Evolutionary conservation across 176 grass and related monocot species (phyloP).

Genomic region (sorghum (Sorghum bicolor)): Sorghum_bicolor_NCBIv3 NC_012879.2:54388001-54388500

Average conservation of each 20-base stretch:
- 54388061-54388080: background rate
- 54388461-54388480: background rate
- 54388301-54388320: constrained; percentile 39
- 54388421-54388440: background rate
- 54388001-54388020: constrained; percentile 35
- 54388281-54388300: constrained; percentile 42
- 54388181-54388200: constrained; percentile 53
- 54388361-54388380: no score
- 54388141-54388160: constrained; percentile 14
- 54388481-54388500: background rate
- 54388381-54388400: background rate
- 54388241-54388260: constrained; percentile 1
- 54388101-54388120: background rate
- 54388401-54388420: background rate
- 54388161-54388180: constrained; percentile 51
- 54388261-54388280: constrained; percentile 30
- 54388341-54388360: background rate
- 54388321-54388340: constrained; percentile 52
- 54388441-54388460: background rate
- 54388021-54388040: constrained; percentile 28
- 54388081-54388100: no score
- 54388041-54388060: constrained; percentile 32
- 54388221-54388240: constrained; percentile 18
- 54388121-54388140: constrained; percentile 28
- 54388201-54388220: constrained; percentile 60